A percentile compares a stretch with the other conserved stretches of the same genome.
Evolutionary conservation across 371 early-diverging fungal genomes (phyloP).

Genomic region (Synchytrium microbalum): DNA sequence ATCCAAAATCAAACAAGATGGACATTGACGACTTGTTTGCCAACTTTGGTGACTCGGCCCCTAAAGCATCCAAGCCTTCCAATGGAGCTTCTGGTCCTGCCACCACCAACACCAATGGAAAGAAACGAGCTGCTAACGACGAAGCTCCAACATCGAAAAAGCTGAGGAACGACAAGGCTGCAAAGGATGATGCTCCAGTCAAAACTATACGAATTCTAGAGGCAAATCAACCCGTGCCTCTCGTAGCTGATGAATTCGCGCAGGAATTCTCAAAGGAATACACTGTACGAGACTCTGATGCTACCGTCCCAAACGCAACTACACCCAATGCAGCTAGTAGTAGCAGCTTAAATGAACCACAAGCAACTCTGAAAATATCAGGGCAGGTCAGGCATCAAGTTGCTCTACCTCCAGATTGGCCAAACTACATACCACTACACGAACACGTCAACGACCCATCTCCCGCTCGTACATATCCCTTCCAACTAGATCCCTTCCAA

Average conservation of each 20-base stretch:
- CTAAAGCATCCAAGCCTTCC: conserved; percentile 14
- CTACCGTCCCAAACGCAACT: conserved; percentile 1
- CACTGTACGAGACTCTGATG: neutral
- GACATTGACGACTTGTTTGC: conserved; percentile 15
- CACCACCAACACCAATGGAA: neutral
- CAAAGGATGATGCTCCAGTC: conserved; percentile 2
- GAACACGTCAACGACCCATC: conserved; percentile 70
- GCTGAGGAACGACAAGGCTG: neutral
- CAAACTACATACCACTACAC: conserved; percentile 70
- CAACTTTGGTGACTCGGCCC: conserved; percentile 21
- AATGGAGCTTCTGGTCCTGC: neutral
- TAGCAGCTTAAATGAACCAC: neutral
- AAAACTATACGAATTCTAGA: neutral
- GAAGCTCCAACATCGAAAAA: neutral
- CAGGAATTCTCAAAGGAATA: conserved; percentile 53
- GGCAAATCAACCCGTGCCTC: conserved; percentile 32
- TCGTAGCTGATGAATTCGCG: conserved; percentile 73
- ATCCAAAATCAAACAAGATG: conserved; percentile 3
- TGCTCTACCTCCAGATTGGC: conserved; percentile 80
- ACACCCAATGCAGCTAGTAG: neutral
- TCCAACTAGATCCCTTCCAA: conserved; percentile 98
- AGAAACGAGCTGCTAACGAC: too few relatives aligned
- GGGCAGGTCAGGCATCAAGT: conserved; percentile 87
- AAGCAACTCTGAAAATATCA: neutral
- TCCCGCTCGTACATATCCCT: conserved; percentile 88